Percentiles rank a stretch among this genome's conserved stretches.
These are phyloP conservation scores for Cercospora sp. DNA, from an alignment of 2,329 filamentous ascomycete genomes.

Conservation along the genomic window DNA sequence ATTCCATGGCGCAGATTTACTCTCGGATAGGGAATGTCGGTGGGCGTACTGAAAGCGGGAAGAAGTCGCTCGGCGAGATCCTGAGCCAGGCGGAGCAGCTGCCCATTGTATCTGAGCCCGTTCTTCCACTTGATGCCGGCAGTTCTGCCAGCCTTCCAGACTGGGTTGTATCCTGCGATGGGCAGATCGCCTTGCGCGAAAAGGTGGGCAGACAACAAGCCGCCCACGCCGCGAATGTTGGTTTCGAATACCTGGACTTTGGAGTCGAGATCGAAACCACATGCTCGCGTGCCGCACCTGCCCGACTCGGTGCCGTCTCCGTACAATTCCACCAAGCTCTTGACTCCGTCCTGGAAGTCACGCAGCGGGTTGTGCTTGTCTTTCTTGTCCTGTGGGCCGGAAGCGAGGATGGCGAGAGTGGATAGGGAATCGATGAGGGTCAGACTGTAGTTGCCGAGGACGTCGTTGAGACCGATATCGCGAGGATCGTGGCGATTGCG, in stretches of 20 bases:
- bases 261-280: constrained; percentile 91
- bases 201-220: constrained; percentile 85
- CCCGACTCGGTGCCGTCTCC: constrained; percentile 76
- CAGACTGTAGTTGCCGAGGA: constrained; percentile 93
- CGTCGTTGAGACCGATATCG: constrained; percentile 88
- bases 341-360: constrained; percentile 76
- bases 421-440: constrained; percentile 94
- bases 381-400: constrained; percentile 56
- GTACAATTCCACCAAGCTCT: constrained; percentile 75
- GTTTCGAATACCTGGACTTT: constrained; percentile 99
- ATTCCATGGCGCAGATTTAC: constrained; percentile 90
- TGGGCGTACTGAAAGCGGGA: constrained; percentile 87
- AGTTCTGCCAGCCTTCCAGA: constrained; percentile 37
- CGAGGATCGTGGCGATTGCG: constrained; percentile 77
- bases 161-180: constrained; percentile 72
- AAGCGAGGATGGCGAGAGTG: constrained; percentile 88
- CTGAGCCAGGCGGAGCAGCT: constrained; percentile 82
- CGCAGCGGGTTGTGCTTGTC: constrained; percentile 46
- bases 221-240: constrained; percentile 88
- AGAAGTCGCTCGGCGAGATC: constrained; percentile 82
- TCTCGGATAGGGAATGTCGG: constrained; percentile 89
- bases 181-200: constrained; percentile 91
- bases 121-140: constrained; percentile 45
- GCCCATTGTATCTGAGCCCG: constrained; percentile 81
- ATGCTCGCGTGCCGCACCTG: constrained; percentile 69